Evolutionary conservation across 108 stramenopile genomes (phyloP).

Genomic region (Aurantiochytrium sp.): DNA sequence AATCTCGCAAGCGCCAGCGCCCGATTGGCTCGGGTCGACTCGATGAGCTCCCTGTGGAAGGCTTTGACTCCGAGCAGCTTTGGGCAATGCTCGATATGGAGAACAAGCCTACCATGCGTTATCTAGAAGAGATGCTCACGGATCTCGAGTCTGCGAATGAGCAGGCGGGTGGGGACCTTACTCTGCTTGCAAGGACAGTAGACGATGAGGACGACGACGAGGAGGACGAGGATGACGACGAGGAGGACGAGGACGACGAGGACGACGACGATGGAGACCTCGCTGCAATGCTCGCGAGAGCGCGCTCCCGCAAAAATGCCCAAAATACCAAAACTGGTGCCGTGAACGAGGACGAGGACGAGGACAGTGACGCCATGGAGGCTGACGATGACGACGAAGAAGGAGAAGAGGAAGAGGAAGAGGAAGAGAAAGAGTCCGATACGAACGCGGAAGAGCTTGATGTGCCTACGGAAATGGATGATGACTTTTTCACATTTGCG

Average conservation of each 20-base stretch:
- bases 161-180: neutral
- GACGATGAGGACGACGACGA: neutral
- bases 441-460: neutral
- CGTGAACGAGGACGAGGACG: constrained; percentile 47
- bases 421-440: constrained; percentile 29
- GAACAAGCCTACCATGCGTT: neutral
- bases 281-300: neutral
- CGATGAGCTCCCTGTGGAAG: neutral
- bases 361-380: constrained; percentile 35
- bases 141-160: neutral
- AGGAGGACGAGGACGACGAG: neutral
- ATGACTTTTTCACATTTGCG: constrained; percentile 66
- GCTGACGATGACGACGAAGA: constrained; percentile 30
- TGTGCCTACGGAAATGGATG: constrained; percentile 59
- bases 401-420: constrained; percentile 11
- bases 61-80: neutral
- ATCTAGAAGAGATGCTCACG: neutral
- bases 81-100: constrained; percentile 18
- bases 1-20: neutral
- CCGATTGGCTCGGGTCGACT: neutral
- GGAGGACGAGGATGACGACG: neutral
- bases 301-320: neutral
- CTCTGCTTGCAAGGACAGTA: neutral
- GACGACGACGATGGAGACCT: neutral
- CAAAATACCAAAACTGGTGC: constrained; percentile 52